These are phyloP conservation scores for Thermomucor indicae-seudaticae DNA, from an alignment of 371 early-diverging fungal species.

Conservation along the genomic window DNA sequence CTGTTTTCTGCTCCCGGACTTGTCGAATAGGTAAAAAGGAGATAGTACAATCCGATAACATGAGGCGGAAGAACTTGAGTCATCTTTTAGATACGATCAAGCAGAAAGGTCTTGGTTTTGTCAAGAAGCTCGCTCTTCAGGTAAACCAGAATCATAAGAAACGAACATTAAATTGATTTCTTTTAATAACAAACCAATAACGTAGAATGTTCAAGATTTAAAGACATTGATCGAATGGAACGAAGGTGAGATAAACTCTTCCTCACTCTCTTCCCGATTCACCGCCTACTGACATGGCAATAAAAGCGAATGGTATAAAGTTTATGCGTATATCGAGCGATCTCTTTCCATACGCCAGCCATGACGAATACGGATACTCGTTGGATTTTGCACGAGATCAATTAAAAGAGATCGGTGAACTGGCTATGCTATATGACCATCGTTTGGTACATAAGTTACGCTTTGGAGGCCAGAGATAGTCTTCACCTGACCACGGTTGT, in stretches of 20 bases:
- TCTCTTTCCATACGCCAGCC: conserved; percentile 45
- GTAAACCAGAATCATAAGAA: conserved; percentile 2
- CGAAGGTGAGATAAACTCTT: conserved; percentile 33
- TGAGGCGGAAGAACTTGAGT: background rate
- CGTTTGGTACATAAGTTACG: conserved; percentile 22
- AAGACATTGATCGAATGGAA: conserved; percentile 45
- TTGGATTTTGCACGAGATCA: conserved; percentile 34
- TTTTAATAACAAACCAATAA: background rate
- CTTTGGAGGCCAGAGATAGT: background rate
- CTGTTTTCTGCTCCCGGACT: conserved; percentile 32
- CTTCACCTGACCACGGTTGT: background rate
- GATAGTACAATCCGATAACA: background rate
- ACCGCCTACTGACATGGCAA: background rate
- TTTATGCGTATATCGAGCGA: conserved; percentile 50
- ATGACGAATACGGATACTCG: conserved; percentile 32
- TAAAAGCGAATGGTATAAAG: conserved; percentile 27
- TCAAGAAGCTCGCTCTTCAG: conserved; percentile 31
- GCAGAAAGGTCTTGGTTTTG: conserved; percentile 39
- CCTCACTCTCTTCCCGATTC: too few relatives aligned
- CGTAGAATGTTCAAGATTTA: conserved; percentile 36
- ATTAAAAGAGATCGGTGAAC: conserved; percentile 23
- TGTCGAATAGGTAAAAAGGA: conserved; percentile 18
- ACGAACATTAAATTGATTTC: background rate
- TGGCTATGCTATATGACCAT: conserved; percentile 37
- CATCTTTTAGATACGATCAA: conserved; percentile 24